Evolutionary conservation across 2,329 filamentous ascomycete species (phyloP).

Genomic region (Colletotrichum lini): DNA sequence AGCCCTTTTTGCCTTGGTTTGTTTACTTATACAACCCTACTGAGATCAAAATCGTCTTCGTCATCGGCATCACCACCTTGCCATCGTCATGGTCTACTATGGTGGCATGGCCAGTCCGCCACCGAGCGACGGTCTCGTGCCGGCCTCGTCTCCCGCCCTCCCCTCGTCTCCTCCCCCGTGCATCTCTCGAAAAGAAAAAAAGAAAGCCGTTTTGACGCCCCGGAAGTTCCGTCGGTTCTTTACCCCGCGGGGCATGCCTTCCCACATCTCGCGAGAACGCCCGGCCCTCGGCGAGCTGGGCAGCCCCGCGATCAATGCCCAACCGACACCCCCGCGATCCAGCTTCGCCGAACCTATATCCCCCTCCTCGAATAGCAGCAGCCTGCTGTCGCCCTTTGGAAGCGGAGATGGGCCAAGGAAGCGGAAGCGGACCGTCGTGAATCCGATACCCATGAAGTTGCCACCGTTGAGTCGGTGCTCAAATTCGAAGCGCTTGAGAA

Average conservation of each 20-base stretch:
- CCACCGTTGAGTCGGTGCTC: slow-evolving; percentile 24
- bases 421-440: slow-evolving; percentile 39
- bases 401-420: slow-evolving; percentile 40
- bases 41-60: not conserved
- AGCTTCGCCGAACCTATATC: slow-evolving; percentile 29
- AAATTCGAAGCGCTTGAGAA: slow-evolving; percentile 25
- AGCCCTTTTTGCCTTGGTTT: slow-evolving; percentile 6
- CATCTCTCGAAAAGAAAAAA: slow-evolving; percentile 58
- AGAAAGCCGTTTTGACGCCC: slow-evolving; percentile 67
- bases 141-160: slow-evolving; percentile 43
- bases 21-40: slow-evolving; percentile 16
- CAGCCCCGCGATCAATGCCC: slow-evolving; percentile 54
- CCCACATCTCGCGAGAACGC: slow-evolving; percentile 55
- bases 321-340: slow-evolving; percentile 39
- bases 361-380: slow-evolving; percentile 26
- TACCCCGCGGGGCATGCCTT: slow-evolving; percentile 61
- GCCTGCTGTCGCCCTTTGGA: slow-evolving; percentile 28
- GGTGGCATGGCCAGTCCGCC: slow-evolving; percentile 44
- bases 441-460: slow-evolving; percentile 40
- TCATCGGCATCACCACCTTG: not conserved
- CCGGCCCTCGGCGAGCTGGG: slow-evolving; percentile 59
- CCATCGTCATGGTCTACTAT: slow-evolving; percentile 33
- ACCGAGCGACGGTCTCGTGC: slow-evolving; percentile 42
- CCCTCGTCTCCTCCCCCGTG: slow-evolving; percentile 46
- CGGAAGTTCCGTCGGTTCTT: slow-evolving; percentile 69